Evolutionary conservation across 345 rosid species (phyloP), one percentile per base, ranked within the genome.

Genomic region (Arabis alpina): DNA sequence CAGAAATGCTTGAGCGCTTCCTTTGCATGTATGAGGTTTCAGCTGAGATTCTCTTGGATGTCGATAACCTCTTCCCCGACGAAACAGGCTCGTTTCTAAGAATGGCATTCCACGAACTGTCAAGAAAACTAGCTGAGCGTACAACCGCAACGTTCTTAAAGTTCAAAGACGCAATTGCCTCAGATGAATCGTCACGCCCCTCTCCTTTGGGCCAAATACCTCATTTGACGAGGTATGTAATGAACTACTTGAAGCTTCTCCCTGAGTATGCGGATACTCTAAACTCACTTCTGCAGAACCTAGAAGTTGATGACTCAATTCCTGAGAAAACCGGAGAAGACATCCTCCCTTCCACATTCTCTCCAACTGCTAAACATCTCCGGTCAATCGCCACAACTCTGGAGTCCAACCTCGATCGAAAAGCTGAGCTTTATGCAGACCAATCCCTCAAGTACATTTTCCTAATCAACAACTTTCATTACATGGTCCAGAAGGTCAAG

Each of bases 401-500:
- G 23, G 88, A 85, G 69, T 69, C 72, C 61, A 93, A 54, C 69
- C 90, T 93, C 14, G 49, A 34, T 2, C 60, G 61, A 5, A 90
- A 86, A 80, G 77, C 95, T 27, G 78, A 77, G 69, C 65, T 87
- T 10, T 87, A 90, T 76, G 66, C 82, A 52, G 82, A 85, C 42
- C 78, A 67, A 61, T 49, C 90, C 3, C 58, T 93, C 54, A 78
- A 19, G n/a, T 71, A 51, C 51, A 75, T 93, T 3, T 90, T 93
- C 72, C 9, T 87, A 61, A 81, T 88, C 75, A 93, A 93, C 74
- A 93, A 88, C 77, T 77, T 77, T 54, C 86, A 83, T 68, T 93
- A 93, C 82, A 76, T 87, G 84, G 92, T 88, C 36, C 83, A 88
- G 60, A 90, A 90, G 80, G 85, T 90, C 2, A 87, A 86, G 55